Percentiles rank a stretch among this genome's conserved stretches.
These are phyloP conservation scores for Sporisorium scitamineum DNA, from an alignment of 1,284 basidiomycete species.

Conservation along the genomic window DNA sequence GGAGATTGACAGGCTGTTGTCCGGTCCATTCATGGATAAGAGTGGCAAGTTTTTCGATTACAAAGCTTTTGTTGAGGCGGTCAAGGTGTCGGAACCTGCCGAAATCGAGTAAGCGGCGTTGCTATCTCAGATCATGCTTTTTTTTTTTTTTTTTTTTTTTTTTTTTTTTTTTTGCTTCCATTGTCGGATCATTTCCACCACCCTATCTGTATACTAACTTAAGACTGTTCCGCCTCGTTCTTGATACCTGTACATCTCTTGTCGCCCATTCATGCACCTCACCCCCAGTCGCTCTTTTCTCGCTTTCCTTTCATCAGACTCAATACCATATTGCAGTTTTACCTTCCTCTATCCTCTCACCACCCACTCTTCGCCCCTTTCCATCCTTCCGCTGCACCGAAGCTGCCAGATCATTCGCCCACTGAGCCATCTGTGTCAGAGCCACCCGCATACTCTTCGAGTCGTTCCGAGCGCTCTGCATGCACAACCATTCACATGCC, in stretches of 20 bases:
- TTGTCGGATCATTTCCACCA: neutral
- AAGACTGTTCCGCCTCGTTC: too few species aligned
- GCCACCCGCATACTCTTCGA: neutral
- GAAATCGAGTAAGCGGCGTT: slow-evolving; percentile 47
- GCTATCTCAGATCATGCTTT: too few species aligned
- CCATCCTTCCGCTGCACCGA: neutral
- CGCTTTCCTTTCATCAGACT: neutral
- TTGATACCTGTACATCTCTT: neutral
- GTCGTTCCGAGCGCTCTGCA: neutral
- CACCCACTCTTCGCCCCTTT: neutral
- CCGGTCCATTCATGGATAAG: slow-evolving; percentile 64
- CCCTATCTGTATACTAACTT: neutral
- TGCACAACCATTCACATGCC: too few species aligned
- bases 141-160: too few species aligned
- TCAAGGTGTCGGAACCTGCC: slow-evolving; percentile 65
- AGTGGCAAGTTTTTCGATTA: slow-evolving; percentile 64
- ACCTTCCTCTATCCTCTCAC: neutral
- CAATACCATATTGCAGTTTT: neutral
- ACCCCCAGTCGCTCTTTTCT: neutral
- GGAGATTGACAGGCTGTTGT: slow-evolving; percentile 60
- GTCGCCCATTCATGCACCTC: neutral
- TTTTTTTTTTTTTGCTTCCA: neutral
- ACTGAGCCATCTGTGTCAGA: neutral
- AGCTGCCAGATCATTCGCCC: neutral
- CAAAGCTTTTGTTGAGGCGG: slow-evolving; percentile 66